Evolutionary conservation across 202 grass and related monocot genomes (phyloP).

Genomic region (Schoenoplectus tabernaemontani): DNA sequence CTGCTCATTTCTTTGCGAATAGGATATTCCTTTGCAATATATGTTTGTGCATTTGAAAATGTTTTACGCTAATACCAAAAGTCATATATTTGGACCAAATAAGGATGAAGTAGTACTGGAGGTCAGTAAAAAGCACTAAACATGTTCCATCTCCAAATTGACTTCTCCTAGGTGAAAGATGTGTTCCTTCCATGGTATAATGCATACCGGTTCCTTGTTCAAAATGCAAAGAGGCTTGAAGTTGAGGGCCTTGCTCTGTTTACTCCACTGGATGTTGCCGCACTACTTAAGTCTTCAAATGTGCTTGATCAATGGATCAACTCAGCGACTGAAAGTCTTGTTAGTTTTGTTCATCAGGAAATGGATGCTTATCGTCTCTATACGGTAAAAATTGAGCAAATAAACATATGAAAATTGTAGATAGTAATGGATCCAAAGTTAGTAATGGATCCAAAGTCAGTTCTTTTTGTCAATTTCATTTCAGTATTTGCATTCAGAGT

Average conservation of each 20-base stretch:
- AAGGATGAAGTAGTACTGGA: neutral
- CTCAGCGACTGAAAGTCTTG: slow-evolving; percentile 94
- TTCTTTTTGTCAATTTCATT: neutral
- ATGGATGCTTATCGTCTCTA: slow-evolving; percentile 98
- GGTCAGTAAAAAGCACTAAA: slow-evolving; percentile 21
- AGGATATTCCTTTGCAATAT: neutral
- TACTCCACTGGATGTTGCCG: slow-evolving; percentile 50
- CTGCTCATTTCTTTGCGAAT: neutral
- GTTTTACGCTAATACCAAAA: neutral
- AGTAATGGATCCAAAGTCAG: neutral
- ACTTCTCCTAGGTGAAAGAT: slow-evolving; percentile 77
- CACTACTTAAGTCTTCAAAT: slow-evolving; percentile 74
- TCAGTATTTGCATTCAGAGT: neutral
- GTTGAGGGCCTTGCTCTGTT: slow-evolving; percentile 59
- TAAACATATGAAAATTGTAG: neutral
- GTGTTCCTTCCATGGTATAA: slow-evolving; percentile 99
- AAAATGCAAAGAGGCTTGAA: slow-evolving; percentile 99
- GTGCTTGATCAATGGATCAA: slow-evolving; percentile 98
- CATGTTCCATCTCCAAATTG: slow-evolving; percentile 5
- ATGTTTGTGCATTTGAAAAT: neutral
- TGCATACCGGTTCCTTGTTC: slow-evolving; percentile 94
- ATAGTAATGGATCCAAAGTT: neutral
- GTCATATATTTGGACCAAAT: neutral
- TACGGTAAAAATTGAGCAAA: slow-evolving; percentile 40
- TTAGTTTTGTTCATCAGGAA: slow-evolving; percentile 88